Evolutionary conservation across 2,329 filamentous ascomycete genomes (phyloP), one percentile per base, ranked within the genome.

Genomic region (Falciphora oryzae): DNA sequence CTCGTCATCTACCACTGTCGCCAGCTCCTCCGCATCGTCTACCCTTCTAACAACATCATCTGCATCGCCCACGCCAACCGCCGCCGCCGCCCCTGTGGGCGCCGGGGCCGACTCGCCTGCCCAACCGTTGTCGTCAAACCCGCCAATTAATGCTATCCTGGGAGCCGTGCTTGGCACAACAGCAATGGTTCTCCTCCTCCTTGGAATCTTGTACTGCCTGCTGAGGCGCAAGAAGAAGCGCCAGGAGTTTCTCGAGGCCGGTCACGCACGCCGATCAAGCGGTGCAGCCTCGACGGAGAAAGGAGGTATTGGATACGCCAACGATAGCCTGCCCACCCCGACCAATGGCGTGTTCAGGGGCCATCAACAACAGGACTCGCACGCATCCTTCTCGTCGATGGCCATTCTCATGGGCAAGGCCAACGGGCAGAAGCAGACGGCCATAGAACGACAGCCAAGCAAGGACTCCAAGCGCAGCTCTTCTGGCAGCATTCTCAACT

Each of bases 151-250:
- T 75, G 69, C 86, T 10, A 89, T 97, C 32, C 82, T 97, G 1
- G 93, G 91, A 44, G 91, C 91, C 62, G 91, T 91, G 0, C 82
- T 98, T 1, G 93, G 93, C 16, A 87, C 89, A n/a, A 87, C 97
- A 28, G 84, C 91, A 63, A 92, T 90, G 25, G 79, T 92, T 63
- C 87, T 89, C 27, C 77, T 87, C 0, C 73, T 97, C 8, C 79
- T 96, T n/a, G 81, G 90, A 31, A 74, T 91, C 1, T 73, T 92
- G n/a, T 81, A 97, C 27, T 79, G 95, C 62, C 80, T 90, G 32
- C 77, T 93, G 29, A 83, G 85, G 72, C 83, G 82, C 66, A 81
- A 84, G 35, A 65, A 65, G 69, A 86, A 84, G 73, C 82, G 83
- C 70, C 83, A 80, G 64, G 77, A 79, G 62, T 81, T 82, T 64